Conservation (phyloP, 2,329 filamentous ascomycete species). For the Scopulariopsis brevicaulis region DNA sequence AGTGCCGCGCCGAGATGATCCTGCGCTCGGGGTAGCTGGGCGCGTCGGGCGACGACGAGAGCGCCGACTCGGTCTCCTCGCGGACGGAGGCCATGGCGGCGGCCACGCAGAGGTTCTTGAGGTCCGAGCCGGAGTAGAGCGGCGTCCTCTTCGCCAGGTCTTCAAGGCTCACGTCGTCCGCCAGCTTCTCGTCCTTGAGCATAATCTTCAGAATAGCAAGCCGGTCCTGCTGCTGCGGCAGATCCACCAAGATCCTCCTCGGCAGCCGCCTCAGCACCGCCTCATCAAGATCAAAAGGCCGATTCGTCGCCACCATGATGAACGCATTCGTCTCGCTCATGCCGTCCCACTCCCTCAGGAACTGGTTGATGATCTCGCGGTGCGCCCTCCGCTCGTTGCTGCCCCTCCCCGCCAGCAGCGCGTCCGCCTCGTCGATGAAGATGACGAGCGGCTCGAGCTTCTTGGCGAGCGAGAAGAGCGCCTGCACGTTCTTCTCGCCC, state of each 20-base stretch:
- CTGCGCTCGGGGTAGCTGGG: slow-evolving; percentile 46
- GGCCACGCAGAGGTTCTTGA: slow-evolving; percentile 73
- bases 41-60: slow-evolving; percentile 20
- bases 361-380: slow-evolving; percentile 91
- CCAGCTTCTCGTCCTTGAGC: slow-evolving; percentile 55
- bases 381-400: slow-evolving; percentile 57
- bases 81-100: slow-evolving; percentile 70
- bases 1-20: slow-evolving; percentile 55
- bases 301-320: slow-evolving; percentile 96
- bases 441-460: slow-evolving; percentile 88
- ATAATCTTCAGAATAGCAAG: slow-evolving; percentile 61
- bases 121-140: slow-evolving; percentile 71
- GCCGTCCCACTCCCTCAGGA: slow-evolving; percentile 93
- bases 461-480: slow-evolving; percentile 82
- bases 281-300: slow-evolving; percentile 89
- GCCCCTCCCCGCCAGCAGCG: slow-evolving; percentile 71
- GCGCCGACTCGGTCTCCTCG: slow-evolving; percentile 46
- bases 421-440: slow-evolving; percentile 95
- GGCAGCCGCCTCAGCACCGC: slow-evolving; percentile 70
- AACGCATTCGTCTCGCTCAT: slow-evolving; percentile 75
- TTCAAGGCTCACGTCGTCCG: slow-evolving; percentile 46
- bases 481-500: slow-evolving; percentile 89
- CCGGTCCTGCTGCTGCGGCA: slow-evolving; percentile 56
- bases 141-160: slow-evolving; percentile 56
- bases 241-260: slow-evolving; percentile 60